A percentile compares a stretch with the other conserved stretches of the same genome.
These are phyloP conservation scores for Metschnikowia continentalis DNA, from an alignment of 805 yeast genomes.

Conservation along the genomic window DNA sequence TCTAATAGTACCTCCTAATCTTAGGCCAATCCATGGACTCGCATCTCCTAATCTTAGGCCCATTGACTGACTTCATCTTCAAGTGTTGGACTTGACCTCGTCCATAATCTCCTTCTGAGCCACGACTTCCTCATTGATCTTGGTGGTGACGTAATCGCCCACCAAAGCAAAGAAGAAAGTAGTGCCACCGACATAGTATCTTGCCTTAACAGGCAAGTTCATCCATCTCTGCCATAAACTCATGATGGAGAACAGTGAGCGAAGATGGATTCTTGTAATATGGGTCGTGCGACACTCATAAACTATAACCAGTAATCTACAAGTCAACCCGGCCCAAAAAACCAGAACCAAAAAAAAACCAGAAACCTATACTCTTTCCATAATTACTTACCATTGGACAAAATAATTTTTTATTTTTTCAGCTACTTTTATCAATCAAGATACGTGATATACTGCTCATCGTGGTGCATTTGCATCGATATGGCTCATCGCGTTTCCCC, in stretches of 20 bases:
- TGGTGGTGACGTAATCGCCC: slow-evolving; percentile 37
- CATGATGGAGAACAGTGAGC: slow-evolving; percentile 15
- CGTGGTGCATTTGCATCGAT: background rate
- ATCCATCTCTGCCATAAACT: slow-evolving; percentile 36
- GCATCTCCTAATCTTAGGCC: too few species aligned
- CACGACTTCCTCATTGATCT: slow-evolving; percentile 33
- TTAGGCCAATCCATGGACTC: too few species aligned
- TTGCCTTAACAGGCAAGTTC: slow-evolving; percentile 36
- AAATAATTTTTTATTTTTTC: too few species aligned
- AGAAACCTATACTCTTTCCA: too few species aligned
- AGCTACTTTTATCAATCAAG: too few species aligned
- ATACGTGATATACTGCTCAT: background rate
- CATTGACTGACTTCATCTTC: background rate
- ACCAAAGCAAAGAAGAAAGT: slow-evolving; percentile 37
- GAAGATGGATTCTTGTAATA: background rate
- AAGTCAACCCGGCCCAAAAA: too few species aligned
- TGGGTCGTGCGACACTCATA: slow-evolving; percentile 7
- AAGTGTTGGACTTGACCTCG: slow-evolving; percentile 15
- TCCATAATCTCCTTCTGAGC: slow-evolving; percentile 29
- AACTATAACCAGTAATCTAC: too few species aligned
- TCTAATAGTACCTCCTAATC: too few species aligned
- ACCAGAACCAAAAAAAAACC: too few species aligned
- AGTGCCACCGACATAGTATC: slow-evolving; percentile 39
- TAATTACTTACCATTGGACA: too few species aligned
- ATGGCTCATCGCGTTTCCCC: slow-evolving; percentile 3